phyloP scores from a whole-genome alignment of 164 flowering plant species.

The Stephania japonica region DNA sequence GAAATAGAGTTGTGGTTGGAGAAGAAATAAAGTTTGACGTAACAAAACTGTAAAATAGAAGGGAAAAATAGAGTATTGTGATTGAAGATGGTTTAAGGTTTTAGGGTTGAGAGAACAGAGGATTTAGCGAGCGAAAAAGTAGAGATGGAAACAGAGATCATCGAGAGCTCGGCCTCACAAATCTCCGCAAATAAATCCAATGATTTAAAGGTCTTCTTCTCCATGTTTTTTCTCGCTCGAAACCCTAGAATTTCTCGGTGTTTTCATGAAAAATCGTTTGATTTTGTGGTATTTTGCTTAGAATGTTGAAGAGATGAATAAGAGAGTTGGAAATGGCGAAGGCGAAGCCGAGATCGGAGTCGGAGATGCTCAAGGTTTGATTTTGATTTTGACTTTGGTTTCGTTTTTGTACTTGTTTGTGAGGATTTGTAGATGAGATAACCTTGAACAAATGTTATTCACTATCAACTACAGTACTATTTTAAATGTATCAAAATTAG shows the following conservation, averaged over 20 bases:
- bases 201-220: slow-evolving; percentile 17
- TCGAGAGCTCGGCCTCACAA: slow-evolving; percentile 53
- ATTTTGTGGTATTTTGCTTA: slow-evolving; percentile 6
- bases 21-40: too few species aligned
- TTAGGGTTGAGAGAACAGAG: slow-evolving; percentile 26
- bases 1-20: too few species aligned
- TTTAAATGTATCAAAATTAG: too few species aligned
- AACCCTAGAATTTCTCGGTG: slow-evolving; percentile 11
- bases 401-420: too few species aligned
- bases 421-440: too few species aligned
- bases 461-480: too few species aligned
- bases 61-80: too few species aligned
- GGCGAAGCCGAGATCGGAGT: slow-evolving; percentile 76
- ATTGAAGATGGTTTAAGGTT: too few species aligned
- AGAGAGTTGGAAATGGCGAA: slow-evolving; percentile 56
- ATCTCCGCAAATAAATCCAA: slow-evolving; percentile 29
- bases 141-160: slow-evolving; percentile 55
- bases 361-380: slow-evolving; percentile 60
- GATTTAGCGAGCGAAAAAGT: slow-evolving; percentile 48
- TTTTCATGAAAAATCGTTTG: background rate
- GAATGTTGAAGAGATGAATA: slow-evolving; percentile 76
- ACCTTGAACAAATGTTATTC: too few species aligned
- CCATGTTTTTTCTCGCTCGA: background rate
- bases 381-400: background rate
- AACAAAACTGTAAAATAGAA: too few species aligned